A percentile compares a stretch with the other conserved stretches of the same genome.
These are phyloP conservation scores for Linanthus parryae DNA, from an alignment of 148 eudicot species.

Conservation along the genomic window DNA sequence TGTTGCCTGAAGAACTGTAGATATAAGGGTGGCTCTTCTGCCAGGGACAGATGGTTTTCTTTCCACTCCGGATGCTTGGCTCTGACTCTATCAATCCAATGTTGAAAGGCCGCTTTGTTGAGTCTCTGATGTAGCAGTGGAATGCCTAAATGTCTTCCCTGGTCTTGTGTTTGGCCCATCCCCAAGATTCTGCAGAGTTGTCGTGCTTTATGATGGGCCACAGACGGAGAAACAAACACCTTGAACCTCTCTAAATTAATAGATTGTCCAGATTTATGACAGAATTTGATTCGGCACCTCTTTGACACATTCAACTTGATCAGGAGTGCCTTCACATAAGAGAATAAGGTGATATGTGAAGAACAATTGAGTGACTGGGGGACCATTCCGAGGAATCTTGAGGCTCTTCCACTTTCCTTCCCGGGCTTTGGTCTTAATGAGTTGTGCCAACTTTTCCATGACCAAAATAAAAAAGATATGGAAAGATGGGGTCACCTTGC, in stretches of 20 bases:
- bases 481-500: constrained; percentile 2
- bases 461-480: constrained; percentile 1
- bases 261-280: neutral
- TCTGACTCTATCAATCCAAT: neutral
- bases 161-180: neutral
- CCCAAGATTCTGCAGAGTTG: neutral
- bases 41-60: neutral
- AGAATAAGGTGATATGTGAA: neutral
- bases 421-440: neutral
- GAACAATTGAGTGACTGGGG: neutral
- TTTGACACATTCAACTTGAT: neutral
- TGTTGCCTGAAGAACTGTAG: neutral
- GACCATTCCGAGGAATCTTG: neutral
- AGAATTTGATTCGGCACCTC: neutral
- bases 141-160: neutral
- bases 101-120: neutral
- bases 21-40: neutral
- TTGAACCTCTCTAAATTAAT: neutral
- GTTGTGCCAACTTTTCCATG: neutral
- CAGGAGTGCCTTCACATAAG: neutral
- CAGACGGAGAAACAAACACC: neutral
- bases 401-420: neutral
- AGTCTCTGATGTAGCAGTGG: neutral
- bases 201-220: neutral
- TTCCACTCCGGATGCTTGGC: neutral